Evolutionary conservation across 805 yeast genomes (phyloP), one percentile per base, ranked within the genome.

Genomic region (Dipodascus albidus): DNA sequence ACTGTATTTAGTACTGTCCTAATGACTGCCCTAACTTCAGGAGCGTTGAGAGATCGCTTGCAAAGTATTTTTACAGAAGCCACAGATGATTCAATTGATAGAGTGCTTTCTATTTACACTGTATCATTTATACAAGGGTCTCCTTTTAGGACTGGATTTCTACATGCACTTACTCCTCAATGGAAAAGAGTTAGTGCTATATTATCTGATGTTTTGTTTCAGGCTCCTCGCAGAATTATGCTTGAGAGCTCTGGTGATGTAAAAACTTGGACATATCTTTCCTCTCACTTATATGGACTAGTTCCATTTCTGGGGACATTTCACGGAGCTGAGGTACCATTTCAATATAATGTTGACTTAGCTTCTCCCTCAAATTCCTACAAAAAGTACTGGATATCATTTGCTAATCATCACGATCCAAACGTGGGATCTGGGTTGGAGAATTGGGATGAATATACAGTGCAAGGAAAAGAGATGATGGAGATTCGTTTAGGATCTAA

Each of bases 321-420:
- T 22, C 49, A 47, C 22, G 23, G 27, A 9, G n/a, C 27, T 4
- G 49, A 47, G 4, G 11, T 47, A 4, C 17, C 27, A 22, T 47
- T 22, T 47, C 49, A 47, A n/a, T 47, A 9, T 47, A 4, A 14
- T 27, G 19, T 47, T 3, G 31, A 15, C 6, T 41, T 41, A 6
- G n/a, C 4, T 4, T 11, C 19, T n/a, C 49, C 49, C n/a, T 22
- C 31, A 6, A 8, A 22, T 17, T 9, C 49, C 4, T 47, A 21
- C 31, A 4, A 27, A n/a, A 47, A 17, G n/a, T 47, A 47, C 22
- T 47, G 24, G 31, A 47, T 47, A 9, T 21, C 49, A 8, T 47
- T 47, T 47, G 49, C 49, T 15, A 22, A 20, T 47, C 27, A 47
- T 47, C 24, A 47, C 4, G 49, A 47, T 47, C 49, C 49, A 6